Evolutionary conservation across 805 yeast species (phyloP), one percentile per base, ranked within the genome.

Genomic region (Saccharomycopsis olivae): DNA sequence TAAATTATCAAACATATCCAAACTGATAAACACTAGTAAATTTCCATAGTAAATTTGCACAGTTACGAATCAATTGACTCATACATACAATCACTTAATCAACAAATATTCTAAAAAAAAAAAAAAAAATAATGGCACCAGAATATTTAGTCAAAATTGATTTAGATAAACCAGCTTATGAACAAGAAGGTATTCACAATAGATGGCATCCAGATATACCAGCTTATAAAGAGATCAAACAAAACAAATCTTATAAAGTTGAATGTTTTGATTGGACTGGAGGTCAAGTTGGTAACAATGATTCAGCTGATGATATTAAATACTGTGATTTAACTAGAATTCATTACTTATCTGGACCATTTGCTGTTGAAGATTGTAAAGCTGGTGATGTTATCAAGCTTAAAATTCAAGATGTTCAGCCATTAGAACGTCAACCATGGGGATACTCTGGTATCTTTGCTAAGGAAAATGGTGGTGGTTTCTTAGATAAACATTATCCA

Each of bases 181-280:
- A 59, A 36, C 74, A 69, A 51, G 60, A 61, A 20, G 68, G 67
- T 17, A 50, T 67, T 33, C 75, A 69, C 55, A 69, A 69, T 52
- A 56, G 75, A 50, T 69, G 75, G 74, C 74, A 69, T 49, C 74
- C 74, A 8, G 72, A 68, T 38, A 55, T 69, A 25, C 75, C 75
- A 33, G 52, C 55, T 40, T 52, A 62, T 25, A 62, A 52, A 29
- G 57, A 58, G 9, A 61, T 69, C 32, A 49, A 56, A 38, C 71
- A 58, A 17, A 64, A 65, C n/a, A 66, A 64, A 44, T 55, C 66
- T 4, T 66, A 65, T 47, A 67, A 66, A 42, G 55, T 68, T 29
- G 74, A 69, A 47, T 69, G 75, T 46, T 57, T 69, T 35, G 75
- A 69, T 46, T 69, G 75, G 75, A 69, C 74, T 5, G 75, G 75